Percentiles rank a stretch among this genome's conserved stretches.
Evolutionary conservation across 805 yeast species (phyloP).

Genomic region (Sungouiozyma ichnusensis): DNA sequence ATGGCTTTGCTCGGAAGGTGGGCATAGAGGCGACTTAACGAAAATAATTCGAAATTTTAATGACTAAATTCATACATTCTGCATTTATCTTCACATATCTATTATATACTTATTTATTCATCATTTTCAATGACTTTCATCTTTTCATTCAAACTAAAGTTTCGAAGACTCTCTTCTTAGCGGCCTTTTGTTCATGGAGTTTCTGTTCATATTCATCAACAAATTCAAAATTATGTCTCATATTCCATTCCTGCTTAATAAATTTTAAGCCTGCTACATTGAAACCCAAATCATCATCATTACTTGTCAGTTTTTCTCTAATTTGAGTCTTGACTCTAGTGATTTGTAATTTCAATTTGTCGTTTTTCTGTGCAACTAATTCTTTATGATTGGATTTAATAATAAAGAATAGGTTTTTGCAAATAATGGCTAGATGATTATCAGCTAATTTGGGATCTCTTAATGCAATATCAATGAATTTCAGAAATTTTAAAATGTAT

Average conservation of each 20-base stretch:
- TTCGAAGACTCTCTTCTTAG: conserved; percentile 66
- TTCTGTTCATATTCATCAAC: conserved; percentile 55
- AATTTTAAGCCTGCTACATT: conserved; percentile 76
- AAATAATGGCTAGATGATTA: conserved; percentile 50
- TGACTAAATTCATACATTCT: neutral
- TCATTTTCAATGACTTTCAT: conserved; percentile 2
- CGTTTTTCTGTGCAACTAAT: conserved; percentile 58
- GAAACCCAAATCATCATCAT: conserved; percentile 59
- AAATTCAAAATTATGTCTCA: conserved; percentile 63
- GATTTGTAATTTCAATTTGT: conserved; percentile 51
- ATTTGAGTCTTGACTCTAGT: conserved; percentile 52
- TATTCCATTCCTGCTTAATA: conserved; percentile 66
- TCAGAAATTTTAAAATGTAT: conserved; percentile 57
- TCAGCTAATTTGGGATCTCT: conserved; percentile 35
- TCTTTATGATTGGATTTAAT: conserved; percentile 70
- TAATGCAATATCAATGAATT: conserved; percentile 71
- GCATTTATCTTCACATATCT: neutral
- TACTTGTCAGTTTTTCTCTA: conserved; percentile 42
- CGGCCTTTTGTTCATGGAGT: conserved; percentile 41
- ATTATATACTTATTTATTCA: conserved; percentile 1
- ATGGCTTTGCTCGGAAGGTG: conserved; percentile 72
- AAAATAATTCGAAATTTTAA: neutral
- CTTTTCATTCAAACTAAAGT: conserved; percentile 29
- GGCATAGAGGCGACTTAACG: no score
- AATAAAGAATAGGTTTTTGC: conserved; percentile 67